Evolutionary conservation across 345 rosid species (phyloP).

Genomic region (Pugionium cornutum): DNA sequence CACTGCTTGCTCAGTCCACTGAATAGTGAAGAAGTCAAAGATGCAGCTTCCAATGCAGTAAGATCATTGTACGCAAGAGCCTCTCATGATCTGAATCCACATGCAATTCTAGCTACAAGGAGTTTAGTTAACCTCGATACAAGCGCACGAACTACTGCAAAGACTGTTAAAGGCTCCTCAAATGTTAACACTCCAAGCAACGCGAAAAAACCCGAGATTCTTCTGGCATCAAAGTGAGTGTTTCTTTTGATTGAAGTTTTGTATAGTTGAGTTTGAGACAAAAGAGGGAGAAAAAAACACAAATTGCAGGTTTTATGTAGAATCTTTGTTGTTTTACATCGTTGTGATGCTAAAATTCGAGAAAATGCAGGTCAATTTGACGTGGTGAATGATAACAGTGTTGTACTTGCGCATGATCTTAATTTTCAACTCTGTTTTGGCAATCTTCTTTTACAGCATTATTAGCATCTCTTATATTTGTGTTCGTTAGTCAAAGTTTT

Average conservation of each 20-base stretch:
- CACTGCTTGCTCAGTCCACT: constrained; percentile 85
- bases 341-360: constrained; percentile 23
- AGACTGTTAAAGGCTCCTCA: constrained; percentile 55
- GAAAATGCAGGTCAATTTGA: no score
- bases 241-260: constrained; percentile 27
- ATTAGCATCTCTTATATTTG: no score
- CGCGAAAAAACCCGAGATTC: constrained; percentile 80
- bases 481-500: no score
- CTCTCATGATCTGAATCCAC: constrained; percentile 91
- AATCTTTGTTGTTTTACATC: constrained; percentile 16
- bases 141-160: constrained; percentile 58
- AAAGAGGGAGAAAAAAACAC: background rate
- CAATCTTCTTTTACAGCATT: no score
- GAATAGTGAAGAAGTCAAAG: constrained; percentile 74
- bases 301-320: constrained; percentile 21
- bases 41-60: constrained; percentile 71
- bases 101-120: constrained; percentile 78
- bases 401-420: no score
- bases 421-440: background rate
- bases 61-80: constrained; percentile 83
- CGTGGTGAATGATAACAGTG: background rate
- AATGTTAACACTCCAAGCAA: constrained; percentile 90
- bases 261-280: constrained; percentile 37
- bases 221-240: constrained; percentile 80
- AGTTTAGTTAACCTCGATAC: constrained; percentile 85